These are phyloP conservation scores for Syncephalastrum monosporum DNA, from an alignment of 371 early-diverging fungal species.

Conservation along the genomic window DNA sequence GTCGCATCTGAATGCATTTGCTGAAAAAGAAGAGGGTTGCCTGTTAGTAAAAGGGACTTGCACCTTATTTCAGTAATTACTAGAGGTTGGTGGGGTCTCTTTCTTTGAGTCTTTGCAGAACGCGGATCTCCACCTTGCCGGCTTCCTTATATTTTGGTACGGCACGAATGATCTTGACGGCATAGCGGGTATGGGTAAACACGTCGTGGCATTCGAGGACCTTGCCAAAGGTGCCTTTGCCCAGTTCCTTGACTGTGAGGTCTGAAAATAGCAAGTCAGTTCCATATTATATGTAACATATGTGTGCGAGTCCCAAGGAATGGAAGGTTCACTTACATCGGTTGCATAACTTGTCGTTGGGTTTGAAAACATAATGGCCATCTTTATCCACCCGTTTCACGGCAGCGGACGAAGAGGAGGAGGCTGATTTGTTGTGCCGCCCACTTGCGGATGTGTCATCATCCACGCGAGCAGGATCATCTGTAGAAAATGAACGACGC, in stretches of 20 bases:
- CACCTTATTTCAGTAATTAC: constrained; percentile 33
- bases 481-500: too few species aligned
- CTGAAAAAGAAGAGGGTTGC: constrained; percentile 22
- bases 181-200: constrained; percentile 50
- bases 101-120: constrained; percentile 68
- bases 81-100: constrained; percentile 66
- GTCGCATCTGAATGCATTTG: constrained; percentile 75
- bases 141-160: constrained; percentile 90
- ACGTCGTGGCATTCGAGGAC: constrained; percentile 89
- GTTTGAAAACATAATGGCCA: constrained; percentile 85
- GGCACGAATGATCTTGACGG: constrained; percentile 85
- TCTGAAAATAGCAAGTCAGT: constrained; percentile 37
- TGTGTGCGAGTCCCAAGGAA: neutral
- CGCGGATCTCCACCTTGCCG: constrained; percentile 75
- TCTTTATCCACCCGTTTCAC: constrained; percentile 66
- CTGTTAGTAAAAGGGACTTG: neutral
- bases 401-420: too few species aligned
- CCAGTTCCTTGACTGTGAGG: constrained; percentile 79
- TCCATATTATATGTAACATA: too few species aligned
- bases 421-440: too few species aligned
- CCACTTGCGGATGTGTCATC: too few species aligned
- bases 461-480: too few species aligned
- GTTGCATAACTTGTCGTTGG: constrained; percentile 68
- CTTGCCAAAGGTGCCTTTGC: constrained; percentile 98
- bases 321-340: constrained; percentile 58